phyloP scores from a whole-genome alignment of 176 grass and related monocot genomes.

The Saccharum officinarum region DNA sequence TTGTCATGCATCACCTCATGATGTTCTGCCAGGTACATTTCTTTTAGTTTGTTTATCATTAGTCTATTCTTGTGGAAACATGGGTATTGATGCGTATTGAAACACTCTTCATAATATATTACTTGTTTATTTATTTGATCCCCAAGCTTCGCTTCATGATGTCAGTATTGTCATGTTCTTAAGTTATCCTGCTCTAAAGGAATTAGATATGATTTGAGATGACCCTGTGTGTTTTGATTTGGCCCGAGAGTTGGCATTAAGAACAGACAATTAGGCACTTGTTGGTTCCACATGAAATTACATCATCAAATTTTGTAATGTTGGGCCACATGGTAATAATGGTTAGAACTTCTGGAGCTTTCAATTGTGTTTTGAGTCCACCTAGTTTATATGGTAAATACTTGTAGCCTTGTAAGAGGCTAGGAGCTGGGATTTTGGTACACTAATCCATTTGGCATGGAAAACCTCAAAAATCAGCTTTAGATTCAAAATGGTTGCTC shows the following conservation, averaged over 20 bases:
- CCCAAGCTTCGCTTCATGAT: conserved; percentile 20
- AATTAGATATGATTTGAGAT: neutral
- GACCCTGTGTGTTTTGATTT: neutral
- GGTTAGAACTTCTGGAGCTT: neutral
- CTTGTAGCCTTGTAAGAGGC: neutral
- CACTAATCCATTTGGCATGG: neutral
- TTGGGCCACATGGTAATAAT: neutral
- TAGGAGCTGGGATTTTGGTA: neutral
- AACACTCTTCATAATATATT: conserved; percentile 2
- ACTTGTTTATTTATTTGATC: neutral
- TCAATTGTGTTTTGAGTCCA: neutral
- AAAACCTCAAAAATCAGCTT: neutral
- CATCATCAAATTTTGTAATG: neutral
- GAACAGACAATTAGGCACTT: neutral
- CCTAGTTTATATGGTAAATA: neutral
- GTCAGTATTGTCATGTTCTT: neutral
- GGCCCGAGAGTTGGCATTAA: neutral
- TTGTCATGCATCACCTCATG: conserved; percentile 63
- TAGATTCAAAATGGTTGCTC: neutral
- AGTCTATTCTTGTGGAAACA: conserved; percentile 13
- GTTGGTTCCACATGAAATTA: neutral
- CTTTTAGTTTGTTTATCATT: conserved; percentile 24
- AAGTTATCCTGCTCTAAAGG: neutral
- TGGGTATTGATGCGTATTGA: conserved; percentile 21
- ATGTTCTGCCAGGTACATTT: conserved; percentile 75